phyloP scores from a whole-genome alignment of 805 yeast genomes.

The Candida bentonensis region DNA sequence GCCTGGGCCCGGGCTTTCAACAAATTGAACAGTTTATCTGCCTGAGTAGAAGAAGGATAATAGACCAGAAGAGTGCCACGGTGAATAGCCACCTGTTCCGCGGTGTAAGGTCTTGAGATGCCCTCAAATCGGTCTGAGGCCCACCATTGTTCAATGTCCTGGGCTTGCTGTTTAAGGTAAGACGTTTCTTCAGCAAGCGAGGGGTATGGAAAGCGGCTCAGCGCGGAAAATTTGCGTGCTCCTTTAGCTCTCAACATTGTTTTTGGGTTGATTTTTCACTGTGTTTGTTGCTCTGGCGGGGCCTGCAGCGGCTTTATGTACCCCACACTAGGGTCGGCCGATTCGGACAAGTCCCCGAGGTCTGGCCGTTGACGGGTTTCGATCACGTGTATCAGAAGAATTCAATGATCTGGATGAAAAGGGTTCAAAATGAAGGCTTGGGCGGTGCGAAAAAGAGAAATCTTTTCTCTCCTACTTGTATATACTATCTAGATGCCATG shows the following conservation, averaged over 20 bases:
- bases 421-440: too few species aligned
- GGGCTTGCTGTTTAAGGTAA: slow-evolving; percentile 21
- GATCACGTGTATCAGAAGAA: too few species aligned
- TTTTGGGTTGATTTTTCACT: neutral
- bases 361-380: neutral
- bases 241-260: neutral
- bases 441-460: too few species aligned
- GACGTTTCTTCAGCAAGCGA: slow-evolving; percentile 18
- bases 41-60: slow-evolving; percentile 38
- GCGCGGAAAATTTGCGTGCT: neutral
- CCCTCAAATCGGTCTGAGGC: slow-evolving; percentile 31
- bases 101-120: slow-evolving; percentile 37
- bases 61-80: slow-evolving; percentile 33
- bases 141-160: slow-evolving; percentile 37
- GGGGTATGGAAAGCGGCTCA: slow-evolving; percentile 23
- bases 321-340: slow-evolving; percentile 1
- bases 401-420: too few species aligned
- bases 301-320: neutral
- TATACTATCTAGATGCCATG: too few species aligned
- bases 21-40: slow-evolving; percentile 35
- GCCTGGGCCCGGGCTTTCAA: slow-evolving; percentile 28
- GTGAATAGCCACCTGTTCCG: slow-evolving; percentile 37
- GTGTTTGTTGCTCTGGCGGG: neutral
- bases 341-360: neutral
- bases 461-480: too few species aligned